Percentiles rank a stretch among this genome's conserved stretches.
These are phyloP conservation scores for Rutstroemia sp. DNA, from an alignment of 2,329 filamentous ascomycete genomes.

Conservation along the genomic window DNA sequence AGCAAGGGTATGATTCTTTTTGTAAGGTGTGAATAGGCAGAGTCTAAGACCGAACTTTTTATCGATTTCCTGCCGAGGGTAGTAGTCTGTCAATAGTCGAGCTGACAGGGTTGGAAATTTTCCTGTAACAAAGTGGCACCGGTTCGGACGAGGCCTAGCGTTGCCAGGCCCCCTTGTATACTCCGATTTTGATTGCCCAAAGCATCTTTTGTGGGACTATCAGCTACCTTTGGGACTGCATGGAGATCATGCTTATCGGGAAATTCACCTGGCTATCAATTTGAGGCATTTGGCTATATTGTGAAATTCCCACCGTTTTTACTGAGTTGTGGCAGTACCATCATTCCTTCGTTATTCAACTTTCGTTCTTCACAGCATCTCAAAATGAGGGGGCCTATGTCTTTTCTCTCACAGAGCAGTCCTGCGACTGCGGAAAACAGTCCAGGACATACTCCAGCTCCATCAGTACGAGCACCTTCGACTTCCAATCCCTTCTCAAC, in stretches of 20 bases:
- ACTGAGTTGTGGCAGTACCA: background rate
- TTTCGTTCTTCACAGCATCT: background rate
- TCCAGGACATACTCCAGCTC: conserved; percentile 3
- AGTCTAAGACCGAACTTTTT: no score
- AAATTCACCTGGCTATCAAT: conserved; percentile 1
- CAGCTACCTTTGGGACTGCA: conserved; percentile 1
- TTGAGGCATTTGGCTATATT: conserved; percentile 5
- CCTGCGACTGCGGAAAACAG: conserved; percentile 8
- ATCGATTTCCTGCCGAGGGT: background rate
- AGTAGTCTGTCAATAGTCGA: conserved; percentile 7
- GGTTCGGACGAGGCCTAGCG: background rate
- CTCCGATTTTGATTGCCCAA: conserved; percentile 1
- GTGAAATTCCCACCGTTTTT: conserved; percentile 5
- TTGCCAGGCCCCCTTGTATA: conserved; percentile 4
- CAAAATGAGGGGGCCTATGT: conserved; percentile 5
- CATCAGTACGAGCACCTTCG: background rate
- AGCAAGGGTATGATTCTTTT: background rate
- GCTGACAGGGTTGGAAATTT: conserved; percentile 3
- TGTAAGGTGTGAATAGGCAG: no score
- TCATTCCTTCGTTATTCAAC: background rate
- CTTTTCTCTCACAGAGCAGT: conserved; percentile 1
- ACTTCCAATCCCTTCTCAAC: conserved; percentile 14
- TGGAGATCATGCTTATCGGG: conserved; percentile 1
- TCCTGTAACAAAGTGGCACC: background rate
- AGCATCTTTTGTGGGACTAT: background rate